Percentiles rank a stretch among this genome's conserved stretches.
Evolutionary conservation across 1,284 basidiomycete genomes (phyloP).

Genomic region (Trametes polyzona): DNA sequence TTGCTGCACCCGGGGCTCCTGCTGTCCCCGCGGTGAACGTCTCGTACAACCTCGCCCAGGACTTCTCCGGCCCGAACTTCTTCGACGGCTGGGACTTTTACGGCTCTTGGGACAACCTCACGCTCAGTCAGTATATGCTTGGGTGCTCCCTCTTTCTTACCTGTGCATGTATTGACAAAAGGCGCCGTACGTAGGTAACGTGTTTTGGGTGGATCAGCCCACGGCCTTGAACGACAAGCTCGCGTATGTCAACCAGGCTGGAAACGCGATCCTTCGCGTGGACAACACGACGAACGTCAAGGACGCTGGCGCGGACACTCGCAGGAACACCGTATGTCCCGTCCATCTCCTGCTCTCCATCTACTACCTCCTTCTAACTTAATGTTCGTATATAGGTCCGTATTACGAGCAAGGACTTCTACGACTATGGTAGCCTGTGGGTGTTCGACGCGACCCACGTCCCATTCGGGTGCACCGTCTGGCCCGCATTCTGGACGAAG

Average conservation of each 20-base stretch:
- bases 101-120: conserved; percentile 61
- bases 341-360: conserved; percentile 11
- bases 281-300: conserved; percentile 56
- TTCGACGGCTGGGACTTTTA: conserved; percentile 68
- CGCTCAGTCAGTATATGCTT: conserved; percentile 56
- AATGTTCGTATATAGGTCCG: conserved; percentile 43
- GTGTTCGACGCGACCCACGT: conserved; percentile 51
- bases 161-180: conserved; percentile 51
- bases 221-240: conserved; percentile 48
- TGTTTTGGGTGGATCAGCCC: conserved; percentile 50
- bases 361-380: not conserved
- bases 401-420: conserved; percentile 53
- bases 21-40: conserved; percentile 3
- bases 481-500: conserved; percentile 47
- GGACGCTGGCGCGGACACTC: conserved; percentile 43
- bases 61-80: conserved; percentile 57
- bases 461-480: conserved; percentile 66
- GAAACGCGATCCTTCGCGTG: conserved; percentile 62
- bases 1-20: not conserved
- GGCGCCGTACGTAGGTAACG: conserved; percentile 48
- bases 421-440: conserved; percentile 51
- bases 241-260: conserved; percentile 54
- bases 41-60: conserved; percentile 46
- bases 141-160: conserved; percentile 64
- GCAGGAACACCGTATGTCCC: conserved; percentile 57